Conservation (phyloP, 2,329 filamentous ascomycete species). For the Drechmeria coniospora region DNA sequence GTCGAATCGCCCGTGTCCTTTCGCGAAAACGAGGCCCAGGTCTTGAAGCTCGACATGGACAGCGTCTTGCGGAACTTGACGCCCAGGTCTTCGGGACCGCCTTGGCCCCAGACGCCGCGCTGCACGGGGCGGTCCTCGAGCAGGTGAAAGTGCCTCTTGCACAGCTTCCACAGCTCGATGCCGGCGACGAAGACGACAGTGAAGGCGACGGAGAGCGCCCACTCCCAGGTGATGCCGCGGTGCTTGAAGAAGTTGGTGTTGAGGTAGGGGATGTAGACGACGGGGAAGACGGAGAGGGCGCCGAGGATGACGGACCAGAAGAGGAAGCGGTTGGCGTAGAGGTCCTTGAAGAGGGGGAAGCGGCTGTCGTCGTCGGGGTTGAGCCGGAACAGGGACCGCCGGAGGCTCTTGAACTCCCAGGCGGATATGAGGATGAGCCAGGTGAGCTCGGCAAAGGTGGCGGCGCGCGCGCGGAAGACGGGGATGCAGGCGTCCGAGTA, state of each 20-base stretch:
- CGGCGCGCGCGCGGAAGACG: constrained; percentile 56
- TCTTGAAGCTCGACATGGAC: constrained; percentile 36
- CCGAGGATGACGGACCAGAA: constrained; percentile 51
- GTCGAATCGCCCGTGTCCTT: constrained; percentile 24
- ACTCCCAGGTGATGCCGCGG: constrained; percentile 57
- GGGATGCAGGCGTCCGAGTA: constrained; percentile 40
- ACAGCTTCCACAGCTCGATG: constrained; percentile 57
- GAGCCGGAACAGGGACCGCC: constrained; percentile 56
- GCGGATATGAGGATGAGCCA: constrained; percentile 61
- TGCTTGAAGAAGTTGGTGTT: constrained; percentile 62
- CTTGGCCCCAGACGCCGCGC: constrained; percentile 36
- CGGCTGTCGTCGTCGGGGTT: constrained; percentile 33
- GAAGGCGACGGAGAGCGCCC: constrained; percentile 51
- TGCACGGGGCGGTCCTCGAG: constrained; percentile 36
- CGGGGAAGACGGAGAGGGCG: constrained; percentile 46
- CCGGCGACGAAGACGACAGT: constrained; percentile 49
- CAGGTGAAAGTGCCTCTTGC: constrained; percentile 41
- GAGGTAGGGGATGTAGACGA: constrained; percentile 58
- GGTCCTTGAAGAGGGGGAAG: constrained; percentile 42
- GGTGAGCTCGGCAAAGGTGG: constrained; percentile 58
- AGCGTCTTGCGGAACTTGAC: constrained; percentile 31
- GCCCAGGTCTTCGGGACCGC: constrained; percentile 29
- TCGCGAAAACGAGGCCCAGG: constrained; percentile 26
- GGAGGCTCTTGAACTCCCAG: constrained; percentile 64
- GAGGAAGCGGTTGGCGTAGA: constrained; percentile 56